phyloP scores from a whole-genome alignment of 352 stramenopile genomes.

The Phytophthora quininea region DNA sequence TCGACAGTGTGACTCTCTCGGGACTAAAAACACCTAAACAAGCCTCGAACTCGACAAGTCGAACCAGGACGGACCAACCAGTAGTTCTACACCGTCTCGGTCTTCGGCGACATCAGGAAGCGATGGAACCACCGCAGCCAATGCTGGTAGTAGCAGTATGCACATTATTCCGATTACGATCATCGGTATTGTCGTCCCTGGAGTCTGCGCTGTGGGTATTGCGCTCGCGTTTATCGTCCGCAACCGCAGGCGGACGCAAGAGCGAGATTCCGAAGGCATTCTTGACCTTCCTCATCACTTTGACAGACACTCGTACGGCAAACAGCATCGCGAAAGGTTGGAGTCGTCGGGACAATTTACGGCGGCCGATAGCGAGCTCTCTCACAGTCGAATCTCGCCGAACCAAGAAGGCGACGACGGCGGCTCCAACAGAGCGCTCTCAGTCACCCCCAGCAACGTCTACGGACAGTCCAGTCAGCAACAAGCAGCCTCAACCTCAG shows the following conservation, averaged over 20 bases:
- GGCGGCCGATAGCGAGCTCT: slow-evolving; percentile 33
- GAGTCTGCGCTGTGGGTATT: slow-evolving; percentile 18
- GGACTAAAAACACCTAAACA: too few relatives aligned
- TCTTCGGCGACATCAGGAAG: slow-evolving; percentile 8
- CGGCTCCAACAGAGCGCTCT: not conserved
- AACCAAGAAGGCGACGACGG: slow-evolving; percentile 17
- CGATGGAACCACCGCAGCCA: slow-evolving; percentile 13
- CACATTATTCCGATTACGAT: slow-evolving; percentile 19
- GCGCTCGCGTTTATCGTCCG: slow-evolving; percentile 19
- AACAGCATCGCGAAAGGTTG: slow-evolving; percentile 17
- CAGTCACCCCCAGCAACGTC: slow-evolving; percentile 15
- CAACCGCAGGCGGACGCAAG: slow-evolving; percentile 26
- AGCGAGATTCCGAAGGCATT: slow-evolving; percentile 25
- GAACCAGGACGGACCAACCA: not conserved
- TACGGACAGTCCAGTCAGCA: slow-evolving; percentile 8
- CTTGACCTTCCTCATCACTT: slow-evolving; percentile 31
- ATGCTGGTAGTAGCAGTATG: slow-evolving; percentile 2
- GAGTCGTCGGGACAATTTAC: slow-evolving; percentile 36
- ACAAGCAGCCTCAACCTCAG: slow-evolving; percentile 1
- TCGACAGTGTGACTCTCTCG: slow-evolving; percentile 34
- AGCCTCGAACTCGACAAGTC: slow-evolving; percentile 8
- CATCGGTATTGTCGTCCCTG: slow-evolving; percentile 27
- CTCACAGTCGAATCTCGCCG: slow-evolving; percentile 26
- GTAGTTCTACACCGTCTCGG: not conserved
- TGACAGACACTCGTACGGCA: slow-evolving; percentile 22